Base-by-base conservation (phyloP, 2,329 filamentous ascomycete genomes). In the Triangularia verruculosa region DNA sequence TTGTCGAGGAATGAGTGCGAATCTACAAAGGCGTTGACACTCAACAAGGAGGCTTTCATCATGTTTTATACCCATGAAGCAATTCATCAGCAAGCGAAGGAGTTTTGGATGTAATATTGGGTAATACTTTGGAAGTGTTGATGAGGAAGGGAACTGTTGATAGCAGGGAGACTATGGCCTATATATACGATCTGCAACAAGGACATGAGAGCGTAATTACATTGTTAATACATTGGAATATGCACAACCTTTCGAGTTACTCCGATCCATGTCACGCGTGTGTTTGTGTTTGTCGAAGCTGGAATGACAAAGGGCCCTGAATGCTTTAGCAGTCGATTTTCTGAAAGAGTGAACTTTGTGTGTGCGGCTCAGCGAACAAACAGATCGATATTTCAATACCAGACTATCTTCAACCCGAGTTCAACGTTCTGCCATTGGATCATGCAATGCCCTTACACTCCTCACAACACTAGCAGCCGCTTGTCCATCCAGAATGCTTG, bases 1-100 rank as follows among this genome's bases (percentile, higher is more conserved):
- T 70, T 39, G 61, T 68, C 25, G 68, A 69, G 17, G 65, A 61
- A 12, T 27, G 51, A 61, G 34, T 15, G 15, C 22, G 39, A 12
- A 13, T 34, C 13, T 4, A 17, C 7, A 6, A 32, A 32, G 5
- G 3, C n/a, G n/a, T 8, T 32, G 30, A 32, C 30, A 32, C 30
- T 12, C 30, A 12, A 47, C n/a, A 47, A 15, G n/a, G n/a, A 20
- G 39, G n/a, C 39, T 22, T 20, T 47, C 20, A 20, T 47, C n/a
- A 47, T 47, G 17, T 47, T 47, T 47, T 47, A 47, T 47, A 47
- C 39, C 39, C 39, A 47, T 47, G 39, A 47, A 47, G 39, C 39
- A 47, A 47, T 47, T 47, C 39, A 47, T 11, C 1, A 47, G 39
- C 39, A 47, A 47, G 39, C 39, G 17, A 20, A 11, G 39, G 39